Evolutionary conservation across 768 basidiomycete species (phyloP), one percentile per base, ranked within the genome.

Genomic region (Suillus spraguei): DNA sequence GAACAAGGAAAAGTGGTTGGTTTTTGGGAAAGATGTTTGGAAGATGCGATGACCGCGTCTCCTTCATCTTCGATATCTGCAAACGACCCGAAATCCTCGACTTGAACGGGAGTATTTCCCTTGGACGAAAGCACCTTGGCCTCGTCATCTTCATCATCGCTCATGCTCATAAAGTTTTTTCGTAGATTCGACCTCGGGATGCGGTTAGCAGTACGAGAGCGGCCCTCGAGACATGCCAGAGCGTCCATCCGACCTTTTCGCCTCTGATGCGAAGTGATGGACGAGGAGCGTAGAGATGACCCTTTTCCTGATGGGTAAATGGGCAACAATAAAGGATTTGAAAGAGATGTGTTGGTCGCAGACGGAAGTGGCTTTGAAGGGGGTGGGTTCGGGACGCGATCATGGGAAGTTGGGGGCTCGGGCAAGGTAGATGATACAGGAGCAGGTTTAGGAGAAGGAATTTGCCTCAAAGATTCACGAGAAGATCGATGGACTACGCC

Each of bases 91-190:
- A 60, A 38, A 53, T 74, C 74, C 17, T 74, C 74, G 33, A 59
- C 39, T 55, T 58, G 69, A 66, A 62, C 11, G 39, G 50, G 63
- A 60, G 35, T 67, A 64, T 47, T 60, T 63, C 17, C 46, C 61
- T 28, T 33, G 59, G 38, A 68, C 53, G 20, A 33, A 63, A 35
- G 44, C 3, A 63, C 62, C 16, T 49, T 62, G 35, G 67, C 59
- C 10, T 75, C 79, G 5, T 82, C 83, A 56, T 83, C 83, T 28
- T 87, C 87, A 64, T 89, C 87, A 66, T 90, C 88, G 59, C 79
- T 83, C 81, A 88, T 83, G 76, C 79, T 85, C 85, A 89, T 89
- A 67, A 89, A 89, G 71, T 88, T 88, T 35, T 72, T 69, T 56
- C 76, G 72, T 16, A 64, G 61, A 60, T 44, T 50, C 63, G 66